Base-by-base conservation (phyloP, 2,329 filamentous ascomycete genomes). In the Lachnellula hyalina region DNA sequence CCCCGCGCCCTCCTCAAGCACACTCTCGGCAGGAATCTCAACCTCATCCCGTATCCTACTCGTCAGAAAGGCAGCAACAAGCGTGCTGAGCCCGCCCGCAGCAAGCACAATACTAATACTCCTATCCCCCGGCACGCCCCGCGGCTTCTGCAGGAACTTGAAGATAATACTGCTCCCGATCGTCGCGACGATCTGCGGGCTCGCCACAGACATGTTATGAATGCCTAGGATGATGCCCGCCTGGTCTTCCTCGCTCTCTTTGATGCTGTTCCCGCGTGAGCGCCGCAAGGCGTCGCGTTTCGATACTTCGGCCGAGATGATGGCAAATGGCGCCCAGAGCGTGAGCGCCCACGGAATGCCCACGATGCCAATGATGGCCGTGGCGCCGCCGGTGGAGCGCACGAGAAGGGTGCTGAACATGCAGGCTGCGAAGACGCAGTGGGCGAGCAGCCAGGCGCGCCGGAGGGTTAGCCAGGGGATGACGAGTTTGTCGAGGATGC, bases 271-370 rank as follows among this genome's bases (percentile, higher is more conserved):
- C 12, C 59, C 34, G 3, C 61, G 70, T 12, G 77, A 74, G 21
- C 83, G 78, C 50, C 79, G 76, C 47, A 85, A 80, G 25, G 86
- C 84, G 67, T 96, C 89, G 5, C 90, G 85, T 57, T 86, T 88
- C 57, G 87, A 89, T 59, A 97, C 92, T 71, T 97, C 93, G 5
- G 90, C 90, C 46, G 90, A 91, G 68, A 97, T 96, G 64, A 97
- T 88, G 40, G 93, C 92, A 75, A 93, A 97, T 0, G 93, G 93
- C 0, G 92, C 93, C 93, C 93, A 97, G 25, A 95, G 82, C 2
- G 91, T 91, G 65, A 96, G 76, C 21, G 92, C 91, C 93, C 93
- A 97, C 1, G 90, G 91, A 55, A 97, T 84, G 35, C 93, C 93
- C 47, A 96, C 85, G 23, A 94, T 74, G 1, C 85, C 89, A 53